Conservation (phyloP, 148 eudicot genomes). For the Silene conica region DNA sequence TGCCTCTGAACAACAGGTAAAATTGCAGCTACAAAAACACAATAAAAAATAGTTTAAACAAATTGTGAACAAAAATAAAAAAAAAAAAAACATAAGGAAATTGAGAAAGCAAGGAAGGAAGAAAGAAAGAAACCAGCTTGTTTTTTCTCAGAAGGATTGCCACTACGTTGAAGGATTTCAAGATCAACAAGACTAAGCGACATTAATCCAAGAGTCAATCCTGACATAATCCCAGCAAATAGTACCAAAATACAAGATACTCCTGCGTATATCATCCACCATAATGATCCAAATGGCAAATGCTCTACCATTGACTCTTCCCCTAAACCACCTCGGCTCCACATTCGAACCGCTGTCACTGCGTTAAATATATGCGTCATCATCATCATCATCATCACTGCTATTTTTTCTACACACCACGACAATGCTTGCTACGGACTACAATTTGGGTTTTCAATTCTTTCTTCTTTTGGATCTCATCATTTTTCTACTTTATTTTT, state of each 20-base stretch:
- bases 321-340: conserved; percentile 9
- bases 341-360: not conserved
- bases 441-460: too few species aligned
- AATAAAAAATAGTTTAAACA: too few species aligned
- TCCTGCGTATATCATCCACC: conserved; percentile 77
- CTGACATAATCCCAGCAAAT: conserved; percentile 95
- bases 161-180: conserved; percentile 82
- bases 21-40: conserved; percentile 56
- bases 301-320: conserved; percentile 20
- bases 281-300: conserved; percentile 48
- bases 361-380: conserved; percentile 22
- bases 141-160: conserved; percentile 55
- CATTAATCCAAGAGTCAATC: conserved; percentile 83
- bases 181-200: conserved; percentile 88
- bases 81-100: too few species aligned
- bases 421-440: too few species aligned
- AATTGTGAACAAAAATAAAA: too few species aligned
- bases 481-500: not conserved
- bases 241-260: conserved; percentile 57
- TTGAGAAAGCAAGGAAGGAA: too few species aligned
- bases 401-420: too few species aligned
- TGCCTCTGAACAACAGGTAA: conserved; percentile 92
- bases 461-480: not conserved
- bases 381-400: too few species aligned
- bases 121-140: conserved; percentile 60